Evolutionary conservation across 139 green algal genomes (phyloP).

Genomic region (Coelastrella sp.): DNA sequence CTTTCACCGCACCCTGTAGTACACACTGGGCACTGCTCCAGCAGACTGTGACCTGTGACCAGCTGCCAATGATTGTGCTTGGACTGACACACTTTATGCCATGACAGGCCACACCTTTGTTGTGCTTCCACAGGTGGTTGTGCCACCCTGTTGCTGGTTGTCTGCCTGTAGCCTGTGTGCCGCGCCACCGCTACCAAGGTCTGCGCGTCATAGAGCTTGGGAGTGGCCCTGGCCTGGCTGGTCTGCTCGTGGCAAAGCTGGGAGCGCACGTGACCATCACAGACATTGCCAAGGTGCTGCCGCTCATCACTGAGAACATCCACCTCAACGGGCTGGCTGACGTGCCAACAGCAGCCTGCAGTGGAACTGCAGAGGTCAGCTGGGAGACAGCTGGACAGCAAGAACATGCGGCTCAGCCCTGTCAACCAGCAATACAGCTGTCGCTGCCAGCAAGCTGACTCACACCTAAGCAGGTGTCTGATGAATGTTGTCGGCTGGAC

Average conservation of each 20-base stretch:
- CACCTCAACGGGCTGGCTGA: slow-evolving; percentile 49
- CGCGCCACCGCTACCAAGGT: slow-evolving; percentile 60
- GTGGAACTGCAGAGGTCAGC: slow-evolving; percentile 40
- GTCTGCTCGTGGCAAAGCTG: slow-evolving; percentile 64
- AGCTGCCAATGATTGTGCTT: no score
- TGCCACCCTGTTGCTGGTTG: not conserved
- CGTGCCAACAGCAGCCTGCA: slow-evolving; percentile 7
- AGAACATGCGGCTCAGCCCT: not conserved
- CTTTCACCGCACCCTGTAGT: not conserved
- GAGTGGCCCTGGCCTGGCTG: slow-evolving; percentile 61
- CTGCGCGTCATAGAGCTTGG: slow-evolving; percentile 65
- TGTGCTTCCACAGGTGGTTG: not conserved
- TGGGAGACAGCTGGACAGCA: not conserved
- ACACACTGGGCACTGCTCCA: not conserved
- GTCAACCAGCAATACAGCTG: not conserved
- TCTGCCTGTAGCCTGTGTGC: slow-evolving; percentile 46
- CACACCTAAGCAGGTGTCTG: no score
- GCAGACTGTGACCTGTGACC: not conserved
- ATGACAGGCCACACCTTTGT: no score
- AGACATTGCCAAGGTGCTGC: slow-evolving; percentile 61
- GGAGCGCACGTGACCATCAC: slow-evolving; percentile 66
- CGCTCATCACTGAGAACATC: slow-evolving; percentile 61
- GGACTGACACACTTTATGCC: no score
- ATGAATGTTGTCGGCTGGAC: no score
- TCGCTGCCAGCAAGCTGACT: no score